Base-by-base conservation (phyloP, 257 asterid genomes). In the Nicotiana attenuata region DNA sequence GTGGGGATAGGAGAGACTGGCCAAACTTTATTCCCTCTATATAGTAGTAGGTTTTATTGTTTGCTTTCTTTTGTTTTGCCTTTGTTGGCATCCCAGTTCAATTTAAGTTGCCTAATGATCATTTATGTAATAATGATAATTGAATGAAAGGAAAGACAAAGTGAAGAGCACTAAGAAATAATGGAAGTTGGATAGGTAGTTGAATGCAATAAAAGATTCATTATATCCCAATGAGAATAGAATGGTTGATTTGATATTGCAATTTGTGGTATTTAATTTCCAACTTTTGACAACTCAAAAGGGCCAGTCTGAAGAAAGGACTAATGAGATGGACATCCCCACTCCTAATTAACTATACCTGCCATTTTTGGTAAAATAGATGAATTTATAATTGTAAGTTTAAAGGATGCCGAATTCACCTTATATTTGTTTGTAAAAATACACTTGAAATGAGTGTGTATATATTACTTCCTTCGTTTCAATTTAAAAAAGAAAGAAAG, bases 261-360 rank as follows among this genome's bases (percentile, higher is more conserved):
- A 63, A 2, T 4, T 20, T 16, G 64, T 38, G 38, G 82, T 65
- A 47, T 55, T 31, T 31, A 31, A 31, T 31, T 28, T 45, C 61
- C 76, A 80, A 61, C 76, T 80, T 76, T 80, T 80, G 20, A 66
- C 82, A 63, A 63, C 76, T 38, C 82, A 63, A 63, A 45, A 16
- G 76, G 76, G 31, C 55, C 63, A 50, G 29, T 50, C 28, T 50
- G 63, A 73, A 17, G 57, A 50, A 73, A 24, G 26, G 61, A 73
- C 26, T 50, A 24, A 47, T 73, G 16, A 73, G 9, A n/a, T 50
- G 41, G 24, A 20, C 38, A 73, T 73, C 63, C 60, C 61, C 78
- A 14, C 63, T 47, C 61, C 16, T 50, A 45, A 7, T 50, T 35
- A 73, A 73, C 38, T 71, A 11, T 20, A 45, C 38, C 24, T 45